These are phyloP conservation scores for Clathrospora elynae DNA, from an alignment of 2,329 filamentous ascomycete genomes.

Conservation along the genomic window DNA sequence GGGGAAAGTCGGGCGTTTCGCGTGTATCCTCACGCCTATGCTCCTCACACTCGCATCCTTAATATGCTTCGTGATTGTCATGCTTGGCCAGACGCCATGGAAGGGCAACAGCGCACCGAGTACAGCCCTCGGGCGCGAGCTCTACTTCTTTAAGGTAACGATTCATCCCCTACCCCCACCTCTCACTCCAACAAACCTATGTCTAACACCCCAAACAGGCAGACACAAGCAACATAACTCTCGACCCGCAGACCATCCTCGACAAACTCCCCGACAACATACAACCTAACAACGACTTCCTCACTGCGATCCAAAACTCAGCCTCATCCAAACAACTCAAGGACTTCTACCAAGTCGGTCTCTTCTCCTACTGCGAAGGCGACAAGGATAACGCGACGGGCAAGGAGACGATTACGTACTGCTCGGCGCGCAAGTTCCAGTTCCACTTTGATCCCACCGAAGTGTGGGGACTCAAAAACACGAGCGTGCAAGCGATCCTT, in stretches of 20 bases:
- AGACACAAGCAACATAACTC: constrained; percentile 58
- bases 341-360: constrained; percentile 77
- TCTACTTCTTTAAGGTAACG: constrained; percentile 62
- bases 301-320: constrained; percentile 48
- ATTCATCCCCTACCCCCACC: not conserved
- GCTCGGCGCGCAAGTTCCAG: constrained; percentile 72
- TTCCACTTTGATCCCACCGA: constrained; percentile 78
- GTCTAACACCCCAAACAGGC: constrained; percentile 37
- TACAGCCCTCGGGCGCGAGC: constrained; percentile 53
- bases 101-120: constrained; percentile 34
- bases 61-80: constrained; percentile 66
- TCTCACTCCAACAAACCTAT: too few species aligned
- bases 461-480: constrained; percentile 64
- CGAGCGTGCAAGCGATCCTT: constrained; percentile 59
- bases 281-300: constrained; percentile 47
- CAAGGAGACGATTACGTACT: constrained; percentile 60
- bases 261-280: constrained; percentile 33
- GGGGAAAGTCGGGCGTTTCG: constrained; percentile 76
- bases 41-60: constrained; percentile 77
- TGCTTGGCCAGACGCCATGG: constrained; percentile 61
- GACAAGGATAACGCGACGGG: constrained; percentile 58
- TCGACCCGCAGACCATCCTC: constrained; percentile 51
- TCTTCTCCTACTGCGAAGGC: constrained; percentile 86
- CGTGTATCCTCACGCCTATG: constrained; percentile 89
- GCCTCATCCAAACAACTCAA: constrained; percentile 58